These are phyloP conservation scores for Acacia acuminata DNA, from an alignment of 306 rosid species.

Conservation along the genomic window DNA sequence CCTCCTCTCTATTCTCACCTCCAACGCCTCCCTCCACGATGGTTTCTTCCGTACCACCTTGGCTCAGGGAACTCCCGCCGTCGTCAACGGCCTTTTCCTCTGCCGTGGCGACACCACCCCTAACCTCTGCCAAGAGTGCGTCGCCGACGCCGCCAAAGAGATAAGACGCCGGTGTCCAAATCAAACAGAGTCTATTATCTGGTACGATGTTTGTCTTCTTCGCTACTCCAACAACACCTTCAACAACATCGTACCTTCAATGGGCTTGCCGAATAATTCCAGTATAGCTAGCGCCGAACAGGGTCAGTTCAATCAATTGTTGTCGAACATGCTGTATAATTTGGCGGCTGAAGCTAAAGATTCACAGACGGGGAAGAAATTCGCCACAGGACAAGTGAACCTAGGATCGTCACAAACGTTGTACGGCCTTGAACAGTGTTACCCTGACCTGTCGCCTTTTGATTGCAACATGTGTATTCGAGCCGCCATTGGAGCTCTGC, in stretches of 20 bases:
- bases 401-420: conserved; percentile 17
- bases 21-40: conserved; percentile 42
- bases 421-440: neutral
- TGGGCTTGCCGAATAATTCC: accelerated
- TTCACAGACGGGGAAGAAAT: conserved; percentile 30
- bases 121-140: conserved; percentile 42
- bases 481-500: neutral
- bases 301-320: conserved; percentile 8
- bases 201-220: conserved; percentile 49
- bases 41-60: conserved; percentile 39
- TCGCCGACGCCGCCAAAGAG: conserved; percentile 34
- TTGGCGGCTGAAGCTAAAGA: neutral
- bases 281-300: conserved; percentile 9
- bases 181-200: conserved; percentile 46
- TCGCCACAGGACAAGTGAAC: conserved; percentile 27
- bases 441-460: neutral
- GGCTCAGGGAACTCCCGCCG: neutral
- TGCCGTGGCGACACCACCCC: conserved; percentile 54
- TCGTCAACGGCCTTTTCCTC: conserved; percentile 53
- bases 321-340: conserved; percentile 18
- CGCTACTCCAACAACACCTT: conserved; percentile 44
- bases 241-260: conserved; percentile 24
- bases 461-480: neutral
- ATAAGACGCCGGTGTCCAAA: conserved; percentile 33
- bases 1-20: conserved; percentile 49